Base-by-base conservation (phyloP, 495 filamentous ascomycete species). In the Aspergillus affinis region DNA sequence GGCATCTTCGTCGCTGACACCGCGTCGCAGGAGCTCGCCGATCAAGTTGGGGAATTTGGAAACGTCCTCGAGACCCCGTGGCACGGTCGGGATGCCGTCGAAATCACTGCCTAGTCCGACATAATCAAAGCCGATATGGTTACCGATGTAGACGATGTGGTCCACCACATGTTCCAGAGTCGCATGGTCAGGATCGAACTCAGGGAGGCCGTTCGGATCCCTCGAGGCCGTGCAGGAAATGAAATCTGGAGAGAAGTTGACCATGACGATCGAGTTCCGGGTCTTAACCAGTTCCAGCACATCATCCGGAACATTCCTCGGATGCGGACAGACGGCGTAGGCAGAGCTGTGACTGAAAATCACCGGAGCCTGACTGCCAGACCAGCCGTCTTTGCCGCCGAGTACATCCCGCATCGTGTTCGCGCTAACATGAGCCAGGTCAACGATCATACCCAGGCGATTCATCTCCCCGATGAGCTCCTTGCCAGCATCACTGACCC, bases 41-140 rank as follows among this genome's bases (percentile, higher is more conserved):
- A 97, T 84, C 55, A 98, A 72, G 50, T 86, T 84, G 2, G 94
- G 93, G 70, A 86, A 96, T 69, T 89, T 91, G 52, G 86, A 86
- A 27, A 97, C 92, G 73, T 97, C 92, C 48, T 87, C 85, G 4
- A 88, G 59, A 4, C 85, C 85, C 15, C 60, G 64, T 0, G 82
- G 79, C 0, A 75, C 72, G 5, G 58, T 69, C 8, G 63, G 58
- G 54, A 86, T 87, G 2, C 85, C 86, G 63, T 87, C 84, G 68
- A 84, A 89, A 64, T 89, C 86, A 55, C 83, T 84, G 0, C 86
- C 86, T 15, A 89, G 55, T 0, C 86, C 86, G 48, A 89, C 81
- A 69, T 86, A 75, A 47, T 83, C 77, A 61, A 80, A 87, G 1
- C 86, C 86, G n/a, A 82, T 80, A 4, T 75, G 65, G 5, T 78